These are phyloP conservation scores for Trichoderma sp. DNA, from an alignment of 2,329 filamentous ascomycete genomes.

Conservation along the genomic window DNA sequence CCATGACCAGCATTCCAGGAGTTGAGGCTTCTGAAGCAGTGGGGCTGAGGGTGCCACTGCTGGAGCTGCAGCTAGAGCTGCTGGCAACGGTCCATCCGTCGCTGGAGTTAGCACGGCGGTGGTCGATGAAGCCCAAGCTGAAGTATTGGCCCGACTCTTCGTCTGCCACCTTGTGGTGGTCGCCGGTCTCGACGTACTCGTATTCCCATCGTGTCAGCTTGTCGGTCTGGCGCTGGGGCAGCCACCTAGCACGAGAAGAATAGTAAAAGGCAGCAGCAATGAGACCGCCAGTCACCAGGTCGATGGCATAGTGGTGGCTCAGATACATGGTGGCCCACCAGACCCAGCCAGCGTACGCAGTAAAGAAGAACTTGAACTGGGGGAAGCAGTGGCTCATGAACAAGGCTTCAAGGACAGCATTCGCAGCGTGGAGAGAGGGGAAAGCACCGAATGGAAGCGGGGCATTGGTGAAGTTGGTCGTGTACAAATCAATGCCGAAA, in stretches of 20 bases:
- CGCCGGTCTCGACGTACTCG: slow-evolving; percentile 84
- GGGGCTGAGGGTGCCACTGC: slow-evolving; percentile 49
- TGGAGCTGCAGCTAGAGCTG: slow-evolving; percentile 61
- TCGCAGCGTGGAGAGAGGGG: slow-evolving; percentile 86
- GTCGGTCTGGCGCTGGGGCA: slow-evolving; percentile 77
- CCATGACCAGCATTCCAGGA: slow-evolving; percentile 35
- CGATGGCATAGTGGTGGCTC: slow-evolving; percentile 94
- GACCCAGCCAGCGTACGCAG: slow-evolving; percentile 84
- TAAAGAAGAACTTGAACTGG: slow-evolving; percentile 72
- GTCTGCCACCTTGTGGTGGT: slow-evolving; percentile 45
- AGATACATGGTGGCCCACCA: slow-evolving; percentile 99
- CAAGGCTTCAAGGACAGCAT: slow-evolving; percentile 82
- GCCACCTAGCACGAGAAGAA: slow-evolving; percentile 72
- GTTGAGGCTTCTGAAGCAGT: slow-evolving; percentile 45
- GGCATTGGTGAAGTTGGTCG: slow-evolving; percentile 83
- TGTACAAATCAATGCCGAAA: slow-evolving; percentile 91
- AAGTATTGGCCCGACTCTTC: slow-evolving; percentile 49
- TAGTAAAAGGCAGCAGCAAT: slow-evolving; percentile 78
- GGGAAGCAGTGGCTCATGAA: slow-evolving; percentile 95
- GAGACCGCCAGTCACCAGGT: slow-evolving; percentile 81
- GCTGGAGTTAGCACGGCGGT: slow-evolving; percentile 53
- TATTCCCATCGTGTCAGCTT: slow-evolving; percentile 94
- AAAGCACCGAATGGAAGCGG: slow-evolving; percentile 94
- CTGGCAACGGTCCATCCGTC: slow-evolving; percentile 91
- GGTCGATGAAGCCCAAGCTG: slow-evolving; percentile 45